These are phyloP conservation scores for Xylaria cubensis DNA, from an alignment of 495 filamentous ascomycete species.

Conservation along the genomic window DNA sequence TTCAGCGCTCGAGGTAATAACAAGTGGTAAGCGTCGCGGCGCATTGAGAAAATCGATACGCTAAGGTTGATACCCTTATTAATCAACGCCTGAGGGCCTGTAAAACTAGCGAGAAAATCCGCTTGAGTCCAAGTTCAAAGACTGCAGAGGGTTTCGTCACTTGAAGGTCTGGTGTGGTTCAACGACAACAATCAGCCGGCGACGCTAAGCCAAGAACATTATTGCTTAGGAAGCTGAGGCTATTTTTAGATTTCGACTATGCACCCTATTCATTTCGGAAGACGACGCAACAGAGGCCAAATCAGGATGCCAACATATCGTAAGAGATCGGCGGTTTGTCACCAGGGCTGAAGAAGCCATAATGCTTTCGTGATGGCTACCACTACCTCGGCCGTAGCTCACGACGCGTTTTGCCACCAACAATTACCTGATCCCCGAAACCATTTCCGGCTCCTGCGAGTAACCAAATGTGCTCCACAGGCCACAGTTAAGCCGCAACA, in stretches of 20 bases:
- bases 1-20: too few relatives aligned
- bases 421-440: background rate
- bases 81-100: background rate
- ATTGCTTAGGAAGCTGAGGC: background rate
- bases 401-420: background rate
- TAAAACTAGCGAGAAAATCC: background rate
- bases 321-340: background rate
- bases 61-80: too few relatives aligned
- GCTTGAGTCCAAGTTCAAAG: too few relatives aligned
- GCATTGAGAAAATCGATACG: too few relatives aligned
- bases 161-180: too few relatives aligned
- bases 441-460: background rate
- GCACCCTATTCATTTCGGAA: background rate
- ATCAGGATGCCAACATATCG: too few relatives aligned
- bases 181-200: too few relatives aligned
- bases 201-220: too few relatives aligned
- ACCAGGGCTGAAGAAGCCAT: background rate
- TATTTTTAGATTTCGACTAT: background rate
- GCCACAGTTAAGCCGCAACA: background rate
- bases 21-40: too few relatives aligned
- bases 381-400: background rate
- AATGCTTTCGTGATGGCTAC: background rate
- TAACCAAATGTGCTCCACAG: background rate
- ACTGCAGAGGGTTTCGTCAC: too few relatives aligned
- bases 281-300: background rate